Percentiles rank a stretch among this genome's conserved stretches.
Evolutionary conservation across 2,329 filamentous ascomycete species (phyloP).

Genomic region (Tolypocladium nubicola): DNA sequence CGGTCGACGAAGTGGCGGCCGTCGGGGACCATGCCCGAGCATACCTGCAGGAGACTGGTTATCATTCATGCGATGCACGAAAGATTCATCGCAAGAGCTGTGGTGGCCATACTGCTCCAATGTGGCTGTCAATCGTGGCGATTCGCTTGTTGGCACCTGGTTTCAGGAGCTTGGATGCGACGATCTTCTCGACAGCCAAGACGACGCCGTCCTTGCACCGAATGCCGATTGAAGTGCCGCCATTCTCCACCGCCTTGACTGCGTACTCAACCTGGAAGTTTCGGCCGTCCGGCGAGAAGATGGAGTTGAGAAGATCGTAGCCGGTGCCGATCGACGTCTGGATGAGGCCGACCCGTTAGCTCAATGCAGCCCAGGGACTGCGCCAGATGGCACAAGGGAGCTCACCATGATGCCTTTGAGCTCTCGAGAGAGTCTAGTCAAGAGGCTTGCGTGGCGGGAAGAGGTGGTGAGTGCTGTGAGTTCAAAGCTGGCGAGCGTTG

Average conservation of each 20-base stretch:
- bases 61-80: not conserved
- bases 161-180: constrained; percentile 92
- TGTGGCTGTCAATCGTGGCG: constrained; percentile 83
- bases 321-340: constrained; percentile 99
- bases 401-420: constrained; percentile 9
- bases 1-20: constrained; percentile 90
- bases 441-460: not conserved
- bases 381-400: not conserved
- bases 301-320: constrained; percentile 98
- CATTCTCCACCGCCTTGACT: constrained; percentile 96
- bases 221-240: constrained; percentile 91
- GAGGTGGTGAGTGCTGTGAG: not conserved
- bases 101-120: constrained; percentile 68
- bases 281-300: constrained; percentile 97
- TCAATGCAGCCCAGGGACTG: not conserved
- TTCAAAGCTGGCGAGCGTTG: not conserved
- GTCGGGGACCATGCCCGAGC: constrained; percentile 88
- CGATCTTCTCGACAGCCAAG: constrained; percentile 91
- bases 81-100: not conserved
- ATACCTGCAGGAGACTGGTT: constrained; percentile 52
- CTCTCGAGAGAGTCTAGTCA: not conserved
- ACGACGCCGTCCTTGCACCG: constrained; percentile 96
- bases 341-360: constrained; percentile 4
- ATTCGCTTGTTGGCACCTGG: constrained; percentile 95
- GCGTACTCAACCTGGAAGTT: constrained; percentile 99